A percentile compares a stretch with the other conserved stretches of the same genome.
phyloP scores from a whole-genome alignment of 192 early-diverging fungal species.

The Lunasporangiospora selenospora region DNA sequence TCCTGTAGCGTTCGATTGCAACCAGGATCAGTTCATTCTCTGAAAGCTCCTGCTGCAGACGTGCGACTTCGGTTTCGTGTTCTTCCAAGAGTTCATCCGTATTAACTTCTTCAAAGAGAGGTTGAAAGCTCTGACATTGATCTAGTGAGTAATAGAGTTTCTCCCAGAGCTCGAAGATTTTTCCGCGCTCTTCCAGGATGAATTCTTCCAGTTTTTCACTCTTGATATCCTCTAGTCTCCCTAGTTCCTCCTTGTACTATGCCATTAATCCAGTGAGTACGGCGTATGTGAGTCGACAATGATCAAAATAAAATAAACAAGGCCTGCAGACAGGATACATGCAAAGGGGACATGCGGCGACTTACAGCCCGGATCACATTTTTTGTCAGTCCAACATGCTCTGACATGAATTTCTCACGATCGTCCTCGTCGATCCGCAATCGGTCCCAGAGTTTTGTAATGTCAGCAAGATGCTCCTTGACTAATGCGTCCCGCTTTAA shows the following conservation, averaged over 20 bases:
- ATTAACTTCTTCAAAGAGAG: constrained; percentile 18
- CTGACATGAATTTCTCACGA: constrained; percentile 20
- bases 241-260: constrained; percentile 53
- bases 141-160: constrained; percentile 41
- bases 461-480: constrained; percentile 19
- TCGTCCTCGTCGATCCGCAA: constrained; percentile 28
- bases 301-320: background rate
- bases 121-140: constrained; percentile 32
- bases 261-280: too few relatives aligned
- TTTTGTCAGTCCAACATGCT: constrained; percentile 14
- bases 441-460: constrained; percentile 33
- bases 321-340: background rate
- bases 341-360: background rate
- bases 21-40: constrained; percentile 52
- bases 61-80: constrained; percentile 50
- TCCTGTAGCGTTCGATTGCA: constrained; percentile 44
- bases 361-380: constrained; percentile 29
- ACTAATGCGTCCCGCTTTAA: constrained; percentile 16
- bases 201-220: constrained; percentile 51
- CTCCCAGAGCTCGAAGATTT: constrained; percentile 49
- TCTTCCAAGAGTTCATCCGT: constrained; percentile 42
- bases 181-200: constrained; percentile 44
- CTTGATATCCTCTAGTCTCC: constrained; percentile 45
- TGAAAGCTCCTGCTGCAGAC: constrained; percentile 38
- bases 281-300: too few relatives aligned